phyloP scores from a whole-genome alignment of 2,329 filamentous ascomycete genomes.

The Alternaria dauci region DNA sequence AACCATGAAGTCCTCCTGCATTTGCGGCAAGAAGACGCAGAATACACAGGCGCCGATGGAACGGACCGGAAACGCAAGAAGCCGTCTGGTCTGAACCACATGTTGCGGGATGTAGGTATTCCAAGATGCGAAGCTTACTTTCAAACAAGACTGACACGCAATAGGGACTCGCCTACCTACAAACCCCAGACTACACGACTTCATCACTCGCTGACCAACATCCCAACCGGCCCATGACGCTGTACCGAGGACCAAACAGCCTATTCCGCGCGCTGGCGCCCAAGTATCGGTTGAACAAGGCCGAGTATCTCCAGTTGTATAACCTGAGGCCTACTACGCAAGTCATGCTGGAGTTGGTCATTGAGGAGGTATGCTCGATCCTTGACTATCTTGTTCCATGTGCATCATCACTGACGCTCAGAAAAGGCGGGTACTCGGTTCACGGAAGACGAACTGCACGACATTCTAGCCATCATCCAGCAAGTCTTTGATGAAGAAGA shows the following conservation, averaged over 20 bases:
- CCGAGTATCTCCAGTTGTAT: constrained; percentile 51
- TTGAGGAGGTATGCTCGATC: constrained; percentile 42
- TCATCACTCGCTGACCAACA: constrained; percentile 26
- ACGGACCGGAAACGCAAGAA: constrained; percentile 35
- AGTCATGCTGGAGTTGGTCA: constrained; percentile 45
- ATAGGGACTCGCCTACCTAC: constrained; percentile 60
- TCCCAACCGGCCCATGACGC: constrained; percentile 41
- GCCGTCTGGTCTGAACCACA: constrained; percentile 66
- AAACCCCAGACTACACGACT: constrained; percentile 36
- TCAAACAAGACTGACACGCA: neutral
- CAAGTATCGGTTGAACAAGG: constrained; percentile 47
- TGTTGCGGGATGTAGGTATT: constrained; percentile 68
- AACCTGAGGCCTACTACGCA: constrained; percentile 44
- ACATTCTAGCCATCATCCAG: constrained; percentile 39
- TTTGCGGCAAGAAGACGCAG: constrained; percentile 44
- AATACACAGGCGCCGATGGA: constrained; percentile 45
- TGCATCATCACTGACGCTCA: neutral
- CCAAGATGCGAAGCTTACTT: neutral
- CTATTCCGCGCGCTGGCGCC: constrained; percentile 42
- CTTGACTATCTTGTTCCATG: neutral
- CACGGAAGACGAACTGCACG: constrained; percentile 37
- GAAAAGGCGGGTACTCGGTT: constrained; percentile 41
- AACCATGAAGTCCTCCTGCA: constrained; percentile 74
- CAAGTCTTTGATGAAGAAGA: constrained; percentile 47
- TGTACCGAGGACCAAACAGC: constrained; percentile 45